Conservation (phyloP, 2,329 filamentous ascomycete genomes). For the Penicillium sp. region DNA sequence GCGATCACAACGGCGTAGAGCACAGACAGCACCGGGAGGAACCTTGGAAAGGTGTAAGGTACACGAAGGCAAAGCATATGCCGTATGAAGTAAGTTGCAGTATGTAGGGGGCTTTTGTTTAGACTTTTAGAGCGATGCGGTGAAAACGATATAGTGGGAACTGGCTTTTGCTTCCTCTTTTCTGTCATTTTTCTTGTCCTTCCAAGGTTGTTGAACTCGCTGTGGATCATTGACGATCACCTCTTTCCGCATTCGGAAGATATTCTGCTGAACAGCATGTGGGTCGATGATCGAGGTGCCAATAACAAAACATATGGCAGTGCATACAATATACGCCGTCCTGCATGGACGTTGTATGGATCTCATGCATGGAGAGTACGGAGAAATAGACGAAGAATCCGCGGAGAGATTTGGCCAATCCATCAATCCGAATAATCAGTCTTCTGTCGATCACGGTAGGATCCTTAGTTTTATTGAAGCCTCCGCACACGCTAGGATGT, state of each 20-base stretch:
- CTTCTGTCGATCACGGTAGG: conserved; percentile 1
- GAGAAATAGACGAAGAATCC: neutral
- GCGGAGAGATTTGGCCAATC: neutral
- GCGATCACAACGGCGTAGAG: conserved; percentile 4
- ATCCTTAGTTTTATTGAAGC: neutral
- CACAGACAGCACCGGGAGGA: neutral
- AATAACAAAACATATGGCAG: neutral
- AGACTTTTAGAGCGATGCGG: neutral
- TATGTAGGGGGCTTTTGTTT: neutral
- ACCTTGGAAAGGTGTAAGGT: neutral
- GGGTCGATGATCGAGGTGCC: neutral
- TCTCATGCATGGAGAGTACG: neutral
- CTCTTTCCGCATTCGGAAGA: neutral
- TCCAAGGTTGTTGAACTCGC: neutral
- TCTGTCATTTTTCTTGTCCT: neutral
- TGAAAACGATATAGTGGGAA: neutral
- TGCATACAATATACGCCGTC: neutral
- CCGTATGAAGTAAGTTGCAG: neutral
- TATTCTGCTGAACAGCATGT: neutral
- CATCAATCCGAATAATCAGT: neutral
- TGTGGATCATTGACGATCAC: conserved; percentile 5
- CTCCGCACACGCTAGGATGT: conserved; percentile 1
- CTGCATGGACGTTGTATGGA: neutral
- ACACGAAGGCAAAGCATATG: neutral
- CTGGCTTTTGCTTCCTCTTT: neutral